These are phyloP conservation scores for Aureobasidium subglaciale DNA, from an alignment of 2,329 filamentous ascomycete genomes.

Conservation along the genomic window DNA sequence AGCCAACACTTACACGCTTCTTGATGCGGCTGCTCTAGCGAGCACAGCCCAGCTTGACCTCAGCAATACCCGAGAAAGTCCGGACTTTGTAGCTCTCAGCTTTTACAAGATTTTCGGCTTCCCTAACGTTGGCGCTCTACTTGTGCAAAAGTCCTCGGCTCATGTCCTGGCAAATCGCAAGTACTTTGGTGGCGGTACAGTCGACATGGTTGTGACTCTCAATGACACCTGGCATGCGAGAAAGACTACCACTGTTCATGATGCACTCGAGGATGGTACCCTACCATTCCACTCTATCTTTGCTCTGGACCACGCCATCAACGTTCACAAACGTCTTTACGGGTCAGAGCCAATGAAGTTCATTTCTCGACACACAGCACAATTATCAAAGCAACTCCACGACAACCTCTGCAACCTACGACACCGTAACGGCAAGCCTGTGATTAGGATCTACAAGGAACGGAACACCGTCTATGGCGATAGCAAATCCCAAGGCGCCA, in stretches of 20 bases:
- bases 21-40: constrained; percentile 77
- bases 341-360: constrained; percentile 53
- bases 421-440: constrained; percentile 61
- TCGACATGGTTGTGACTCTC: constrained; percentile 76
- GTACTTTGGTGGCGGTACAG: constrained; percentile 93
- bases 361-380: constrained; percentile 64
- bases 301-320: constrained; percentile 68
- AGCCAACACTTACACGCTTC: constrained; percentile 54
- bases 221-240: constrained; percentile 76
- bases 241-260: constrained; percentile 67
- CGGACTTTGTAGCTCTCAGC: constrained; percentile 82
- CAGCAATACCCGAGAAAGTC: constrained; percentile 50
- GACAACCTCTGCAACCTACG: constrained; percentile 51
- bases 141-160: constrained; percentile 67
- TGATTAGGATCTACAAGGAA: constrained; percentile 60
- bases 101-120: constrained; percentile 99
- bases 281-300: constrained; percentile 85
- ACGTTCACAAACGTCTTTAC: constrained; percentile 62
- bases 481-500: constrained; percentile 55
- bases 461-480: constrained; percentile 35
- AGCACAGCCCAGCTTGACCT: constrained; percentile 73
- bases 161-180: constrained; percentile 55
- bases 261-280: constrained; percentile 83
- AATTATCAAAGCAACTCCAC: constrained; percentile 54
- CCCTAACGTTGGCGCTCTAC: constrained; percentile 77